These are phyloP conservation scores for Hypericum androsaemum DNA, from an alignment of 345 rosid species.

Conservation along the genomic window DNA sequence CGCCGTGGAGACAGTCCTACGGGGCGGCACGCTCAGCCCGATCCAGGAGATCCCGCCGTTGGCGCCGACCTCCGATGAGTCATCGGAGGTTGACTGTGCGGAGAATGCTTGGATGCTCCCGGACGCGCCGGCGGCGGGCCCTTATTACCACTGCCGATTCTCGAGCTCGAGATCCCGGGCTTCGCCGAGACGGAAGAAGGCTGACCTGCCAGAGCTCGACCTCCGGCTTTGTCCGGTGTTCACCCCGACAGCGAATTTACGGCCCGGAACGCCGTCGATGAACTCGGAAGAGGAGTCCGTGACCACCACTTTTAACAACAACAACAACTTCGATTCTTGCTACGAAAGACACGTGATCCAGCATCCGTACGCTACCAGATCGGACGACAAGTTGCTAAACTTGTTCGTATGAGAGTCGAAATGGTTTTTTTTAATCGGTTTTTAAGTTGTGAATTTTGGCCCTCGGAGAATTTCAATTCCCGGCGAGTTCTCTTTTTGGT, in stretches of 20 bases:
- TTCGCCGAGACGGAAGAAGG: constrained; percentile 43
- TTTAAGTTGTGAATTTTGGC: constrained; percentile 6
- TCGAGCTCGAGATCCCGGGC: constrained; percentile 55
- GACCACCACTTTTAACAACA: constrained; percentile 44
- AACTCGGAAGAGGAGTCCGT: constrained; percentile 83
- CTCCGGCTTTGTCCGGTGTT: constrained; percentile 45
- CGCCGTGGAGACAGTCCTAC: constrained; percentile 79
- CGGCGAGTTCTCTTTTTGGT: constrained; percentile 38
- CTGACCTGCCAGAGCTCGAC: constrained; percentile 41
- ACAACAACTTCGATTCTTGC: constrained; percentile 24
- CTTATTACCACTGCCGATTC: constrained; percentile 42
- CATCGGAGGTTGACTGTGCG: constrained; percentile 52
- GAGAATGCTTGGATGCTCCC: constrained; percentile 44
- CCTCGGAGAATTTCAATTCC: constrained; percentile 22
- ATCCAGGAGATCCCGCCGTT: constrained; percentile 47
- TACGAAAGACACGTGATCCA: constrained; percentile 14
- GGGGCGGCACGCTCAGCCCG: constrained; percentile 59
- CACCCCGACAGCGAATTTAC: constrained; percentile 14
- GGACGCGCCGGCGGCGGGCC: constrained; percentile 19
- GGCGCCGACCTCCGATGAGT: constrained; percentile 42
- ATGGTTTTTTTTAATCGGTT: constrained; percentile 9
- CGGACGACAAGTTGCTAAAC: constrained; percentile 38
- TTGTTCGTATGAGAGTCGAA: constrained; percentile 30
- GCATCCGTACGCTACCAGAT: constrained; percentile 9
- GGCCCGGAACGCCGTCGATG: constrained; percentile 68